These are phyloP conservation scores for Luvunga scandens DNA, from an alignment of 345 rosid species.

Conservation along the genomic window DNA sequence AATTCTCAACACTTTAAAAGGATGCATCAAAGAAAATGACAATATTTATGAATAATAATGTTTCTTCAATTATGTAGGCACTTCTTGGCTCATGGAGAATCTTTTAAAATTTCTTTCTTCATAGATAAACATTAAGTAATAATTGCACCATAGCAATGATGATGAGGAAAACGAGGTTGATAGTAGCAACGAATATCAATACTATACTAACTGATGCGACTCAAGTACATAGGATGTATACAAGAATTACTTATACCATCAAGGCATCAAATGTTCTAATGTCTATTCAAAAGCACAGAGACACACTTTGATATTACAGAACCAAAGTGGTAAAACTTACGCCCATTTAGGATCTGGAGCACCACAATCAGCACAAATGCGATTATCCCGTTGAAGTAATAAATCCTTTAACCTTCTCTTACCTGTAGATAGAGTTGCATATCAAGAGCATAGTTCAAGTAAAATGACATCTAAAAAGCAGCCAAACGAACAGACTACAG, in stretches of 20 bases:
- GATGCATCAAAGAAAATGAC: not conserved
- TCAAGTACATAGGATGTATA: not conserved
- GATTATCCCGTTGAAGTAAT: slow-evolving; percentile 75
- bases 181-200: not conserved
- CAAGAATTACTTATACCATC: not conserved
- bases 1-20: not conserved
- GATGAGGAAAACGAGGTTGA: not conserved
- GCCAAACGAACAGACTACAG: not conserved
- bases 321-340: slow-evolving; percentile 47
- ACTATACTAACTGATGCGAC: not conserved
- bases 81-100: not conserved
- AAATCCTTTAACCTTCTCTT: slow-evolving; percentile 74
- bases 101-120: not conserved
- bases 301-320: not conserved
- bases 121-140: not conserved
- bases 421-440: slow-evolving; percentile 37
- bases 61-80: not conserved
- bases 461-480: not conserved
- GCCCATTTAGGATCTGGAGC: slow-evolving; percentile 99
- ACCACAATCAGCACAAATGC: slow-evolving; percentile 87
- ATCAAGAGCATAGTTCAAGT: not conserved
- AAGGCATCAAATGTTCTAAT: not conserved
- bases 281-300: not conserved
- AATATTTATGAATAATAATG: not conserved
- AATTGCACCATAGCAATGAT: not conserved